Conservation (phyloP, 345 rosid species). For the Physaria fendleri region DNA sequence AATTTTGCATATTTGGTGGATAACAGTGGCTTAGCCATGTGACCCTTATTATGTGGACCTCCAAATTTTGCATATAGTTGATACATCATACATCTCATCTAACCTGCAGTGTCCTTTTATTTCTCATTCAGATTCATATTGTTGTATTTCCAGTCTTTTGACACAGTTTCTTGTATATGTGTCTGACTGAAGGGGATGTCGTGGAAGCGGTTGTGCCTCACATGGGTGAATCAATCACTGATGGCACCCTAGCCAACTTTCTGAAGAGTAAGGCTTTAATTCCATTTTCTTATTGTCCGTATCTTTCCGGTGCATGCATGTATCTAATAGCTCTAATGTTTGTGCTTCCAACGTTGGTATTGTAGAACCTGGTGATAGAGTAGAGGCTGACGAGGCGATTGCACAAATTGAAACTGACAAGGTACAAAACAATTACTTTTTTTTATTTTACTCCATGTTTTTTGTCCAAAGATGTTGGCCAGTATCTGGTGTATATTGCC, state of each 20-base stretch:
- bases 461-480: neutral
- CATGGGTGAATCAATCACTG: slow-evolving; percentile 91
- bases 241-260: slow-evolving; percentile 72
- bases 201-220: slow-evolving; percentile 77
- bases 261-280: slow-evolving; percentile 49
- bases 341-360: neutral
- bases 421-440: slow-evolving; percentile 34
- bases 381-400: slow-evolving; percentile 79
- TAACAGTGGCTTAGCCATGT: neutral
- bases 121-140: slow-evolving; percentile 1
- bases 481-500: neutral
- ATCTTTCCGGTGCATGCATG: neutral
- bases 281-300: neutral
- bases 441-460: neutral
- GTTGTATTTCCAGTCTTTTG: neutral
- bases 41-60: neutral
- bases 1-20: neutral
- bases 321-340: neutral
- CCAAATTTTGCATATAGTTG: neutral
- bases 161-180: slow-evolving; percentile 16
- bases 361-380: slow-evolving; percentile 91
- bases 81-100: neutral
- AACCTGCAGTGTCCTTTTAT: neutral
- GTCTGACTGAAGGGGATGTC: slow-evolving; percentile 44
- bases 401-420: slow-evolving; percentile 99